Evolutionary conservation across 108 stramenopile species (phyloP), one percentile per base, ranked within the genome.

Genomic region (Nitzschia putrida): DNA sequence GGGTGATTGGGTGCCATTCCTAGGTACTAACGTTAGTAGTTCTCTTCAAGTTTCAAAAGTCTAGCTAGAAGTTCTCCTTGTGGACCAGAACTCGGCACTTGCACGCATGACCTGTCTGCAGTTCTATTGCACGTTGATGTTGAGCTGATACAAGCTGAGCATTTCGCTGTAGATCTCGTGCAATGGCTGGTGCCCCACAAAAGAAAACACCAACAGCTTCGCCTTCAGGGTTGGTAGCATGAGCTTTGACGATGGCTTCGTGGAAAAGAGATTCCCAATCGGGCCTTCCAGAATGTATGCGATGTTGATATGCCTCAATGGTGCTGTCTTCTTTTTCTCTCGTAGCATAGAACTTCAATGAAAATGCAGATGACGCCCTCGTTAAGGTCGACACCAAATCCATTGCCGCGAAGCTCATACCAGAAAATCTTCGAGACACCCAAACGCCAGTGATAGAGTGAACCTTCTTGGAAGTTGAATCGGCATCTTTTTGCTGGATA

Each of bases 181-280:
- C 56, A 45, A 68, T 68, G 29, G 68, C 68, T 13, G 68, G 68
- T 8, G 39, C 26, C 14, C 68, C 68, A 41, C 68, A 68, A 21
- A 68, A 68, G 54, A 68, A 68, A 41, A 68, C 56, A 9, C 68
- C 68, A 38, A 68, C 55, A 7, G 56, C 13, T 57, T 57, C 68
- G 2, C 68, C 68, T 11, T 45, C 23, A 2, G 56, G 54, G 57
- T 68, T 68, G 10, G 55, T 68, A 21, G 38, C 37, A 38, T 68
- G 68, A 24, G 68, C 68, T 24, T 43, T 47, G 16, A 40, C n/a
- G n/a, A 68, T 43, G 6, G 54, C 68, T 39, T 56, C 39, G 4
- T 22, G 24, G 42, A 56, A 68, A 5, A 68, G 40, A 0, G 10
- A 12, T 6, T 45, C 29, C 68, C 68, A 68, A 24, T 68, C 56